phyloP scores from a whole-genome alignment of 2,329 filamentous ascomycete species.

The Alternaria solani region DNA sequence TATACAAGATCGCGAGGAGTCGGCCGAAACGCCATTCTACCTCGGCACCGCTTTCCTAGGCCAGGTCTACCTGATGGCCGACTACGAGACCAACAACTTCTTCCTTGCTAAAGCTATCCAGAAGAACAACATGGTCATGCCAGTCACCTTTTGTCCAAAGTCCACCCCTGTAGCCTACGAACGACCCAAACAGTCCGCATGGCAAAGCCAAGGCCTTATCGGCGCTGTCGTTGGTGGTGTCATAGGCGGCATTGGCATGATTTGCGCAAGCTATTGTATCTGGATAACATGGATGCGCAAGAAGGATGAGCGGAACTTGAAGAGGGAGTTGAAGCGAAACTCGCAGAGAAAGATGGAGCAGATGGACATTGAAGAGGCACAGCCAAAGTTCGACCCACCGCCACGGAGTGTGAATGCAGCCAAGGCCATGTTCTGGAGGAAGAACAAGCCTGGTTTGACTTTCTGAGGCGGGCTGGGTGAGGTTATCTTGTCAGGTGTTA shows the following conservation, averaged over 20 bases:
- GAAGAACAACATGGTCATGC: constrained; percentile 53
- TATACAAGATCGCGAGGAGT: constrained; percentile 41
- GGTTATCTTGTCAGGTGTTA: background rate
- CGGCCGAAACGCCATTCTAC: constrained; percentile 43
- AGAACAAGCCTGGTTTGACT: constrained; percentile 25
- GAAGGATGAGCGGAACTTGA: constrained; percentile 37
- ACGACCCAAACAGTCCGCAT: constrained; percentile 37
- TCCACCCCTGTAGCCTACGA: constrained; percentile 46
- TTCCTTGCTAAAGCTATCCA: constrained; percentile 53
- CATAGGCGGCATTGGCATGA: constrained; percentile 45
- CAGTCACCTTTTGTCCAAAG: constrained; percentile 52
- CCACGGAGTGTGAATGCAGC: constrained; percentile 35
- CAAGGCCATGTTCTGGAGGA: constrained; percentile 44
- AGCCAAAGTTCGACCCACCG: constrained; percentile 42
- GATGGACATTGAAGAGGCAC: constrained; percentile 43
- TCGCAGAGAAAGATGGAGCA: constrained; percentile 41
- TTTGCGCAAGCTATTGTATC: constrained; percentile 40
- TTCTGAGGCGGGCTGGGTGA: constrained; percentile 1
- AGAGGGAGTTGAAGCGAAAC: constrained; percentile 39
- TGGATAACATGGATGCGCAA: constrained; percentile 40
- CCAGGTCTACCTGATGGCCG: constrained; percentile 56
- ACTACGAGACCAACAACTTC: constrained; percentile 52
- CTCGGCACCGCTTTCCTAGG: constrained; percentile 53
- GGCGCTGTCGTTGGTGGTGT: constrained; percentile 52
- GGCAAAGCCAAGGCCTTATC: constrained; percentile 47